These are phyloP conservation scores for Malassezia slooffiae DNA, from an alignment of 1,284 basidiomycete genomes.

Conservation along the genomic window DNA sequence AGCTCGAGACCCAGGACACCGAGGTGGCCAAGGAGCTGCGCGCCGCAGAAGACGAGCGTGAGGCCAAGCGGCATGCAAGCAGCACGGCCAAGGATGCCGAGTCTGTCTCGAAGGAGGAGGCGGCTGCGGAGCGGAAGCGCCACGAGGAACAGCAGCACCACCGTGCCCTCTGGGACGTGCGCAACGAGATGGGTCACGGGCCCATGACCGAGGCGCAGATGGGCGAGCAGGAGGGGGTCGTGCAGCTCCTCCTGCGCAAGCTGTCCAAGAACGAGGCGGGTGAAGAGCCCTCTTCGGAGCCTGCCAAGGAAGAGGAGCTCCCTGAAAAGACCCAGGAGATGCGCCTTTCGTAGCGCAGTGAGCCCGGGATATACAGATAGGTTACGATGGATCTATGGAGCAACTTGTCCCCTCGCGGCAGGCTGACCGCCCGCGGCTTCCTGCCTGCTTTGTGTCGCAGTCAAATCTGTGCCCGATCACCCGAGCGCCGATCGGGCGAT, in stretches of 20 bases:
- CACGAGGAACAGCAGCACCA: conserved; percentile 22
- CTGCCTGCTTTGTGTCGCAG: too few species aligned
- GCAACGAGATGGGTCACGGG: conserved; percentile 38
- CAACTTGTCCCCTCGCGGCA: too few species aligned
- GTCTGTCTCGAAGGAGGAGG: conserved; percentile 4
- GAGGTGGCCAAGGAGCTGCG: conserved; percentile 17
- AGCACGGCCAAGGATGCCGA: neutral
- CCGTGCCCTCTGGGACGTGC: conserved; percentile 41
- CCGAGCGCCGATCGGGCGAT: too few species aligned
- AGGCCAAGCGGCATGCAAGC: conserved; percentile 7
- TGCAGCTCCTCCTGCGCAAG: conserved; percentile 35
- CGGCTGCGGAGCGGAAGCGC: conserved; percentile 9
- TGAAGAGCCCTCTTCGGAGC: too few species aligned
- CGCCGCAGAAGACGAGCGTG: conserved; percentile 12
- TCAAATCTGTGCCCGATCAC: too few species aligned
- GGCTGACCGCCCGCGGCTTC: too few species aligned
- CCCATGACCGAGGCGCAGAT: conserved; percentile 46
- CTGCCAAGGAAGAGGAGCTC: too few species aligned
- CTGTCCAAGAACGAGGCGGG: too few species aligned
- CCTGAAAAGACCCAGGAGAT: too few species aligned
- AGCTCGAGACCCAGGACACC: conserved; percentile 17
- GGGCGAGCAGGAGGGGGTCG: conserved; percentile 35
- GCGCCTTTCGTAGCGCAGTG: too few species aligned
- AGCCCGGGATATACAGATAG: too few species aligned
- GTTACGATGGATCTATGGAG: too few species aligned